Evolutionary conservation across 495 filamentous ascomycete genomes (phyloP), one percentile per base, ranked within the genome.

Genomic region (Lineolata rhizophorae): DNA sequence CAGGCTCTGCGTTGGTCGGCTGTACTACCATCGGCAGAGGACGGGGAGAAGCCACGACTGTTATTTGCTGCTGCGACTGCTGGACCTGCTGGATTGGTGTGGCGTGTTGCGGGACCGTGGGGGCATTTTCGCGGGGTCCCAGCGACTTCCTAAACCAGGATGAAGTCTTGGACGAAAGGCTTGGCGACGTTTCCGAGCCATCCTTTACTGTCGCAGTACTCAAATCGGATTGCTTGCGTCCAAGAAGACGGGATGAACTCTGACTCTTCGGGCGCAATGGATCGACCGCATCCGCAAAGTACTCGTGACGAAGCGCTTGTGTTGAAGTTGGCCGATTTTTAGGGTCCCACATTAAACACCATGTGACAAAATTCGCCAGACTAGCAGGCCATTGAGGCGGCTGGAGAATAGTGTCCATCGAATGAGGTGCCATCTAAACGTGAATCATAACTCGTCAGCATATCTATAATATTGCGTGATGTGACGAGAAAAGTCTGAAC

Each of bases 281-380:
- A 49, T 99, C 90, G 17, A 87, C 67, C 1, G 90, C 90, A 57
- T 95, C 90, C n/a, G 64, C 58, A 48, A 99, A 99, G 53, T 83
- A 99, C 41, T 94, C 85, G 46, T 95, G 90, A 20, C 71, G 73
- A 43, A 95, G 53, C 6, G 90, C 85, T 52, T 95, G 84, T 1
- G 73, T 70, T 20, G 84, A 92, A n/a, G 90, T 99, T 30, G 90
- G 90, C 35, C 90, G 64, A 50, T 58, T 71, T 56, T 83, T 84
- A 11, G 90, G 90, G 54, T 99, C 90, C 90, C 90, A 99, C 87
- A 95, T 92, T 37, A 99, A 54, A 56, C 90, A 99, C 84, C 83
- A 93, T 1, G 90, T 95, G 30, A 99, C 90, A 45, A 99, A 94
- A 18, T 83, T 64, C 42, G 70, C 72, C 18, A 99, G 64, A 20